Evolutionary conservation across 805 yeast genomes (phyloP).

Genomic region (Teunomyces pallodes): DNA sequence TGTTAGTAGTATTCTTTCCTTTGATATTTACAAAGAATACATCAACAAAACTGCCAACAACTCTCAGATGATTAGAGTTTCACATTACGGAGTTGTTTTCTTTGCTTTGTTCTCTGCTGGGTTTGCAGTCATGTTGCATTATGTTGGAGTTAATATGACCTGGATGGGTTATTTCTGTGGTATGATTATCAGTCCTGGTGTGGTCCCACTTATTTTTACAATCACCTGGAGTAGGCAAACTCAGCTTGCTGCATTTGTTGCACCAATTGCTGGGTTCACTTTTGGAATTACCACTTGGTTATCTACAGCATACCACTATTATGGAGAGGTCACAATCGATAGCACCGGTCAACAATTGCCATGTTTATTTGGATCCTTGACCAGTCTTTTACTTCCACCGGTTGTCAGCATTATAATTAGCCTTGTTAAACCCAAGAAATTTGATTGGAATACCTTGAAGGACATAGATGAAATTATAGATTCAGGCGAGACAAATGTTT

Average conservation of each 20-base stretch:
- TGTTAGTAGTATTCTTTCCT: slow-evolving; percentile 3
- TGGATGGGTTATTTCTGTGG: slow-evolving; percentile 7
- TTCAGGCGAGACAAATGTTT: not conserved
- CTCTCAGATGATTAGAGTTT: slow-evolving; percentile 4
- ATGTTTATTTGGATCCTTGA: slow-evolving; percentile 2
- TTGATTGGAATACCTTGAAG: slow-evolving; percentile 28
- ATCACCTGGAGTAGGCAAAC: slow-evolving; percentile 6
- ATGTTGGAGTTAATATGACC: slow-evolving; percentile 26
- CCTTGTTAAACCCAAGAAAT: slow-evolving; percentile 23
- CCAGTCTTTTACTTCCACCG: slow-evolving; percentile 11
- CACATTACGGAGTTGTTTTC: slow-evolving; percentile 5
- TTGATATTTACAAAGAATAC: slow-evolving; percentile 7
- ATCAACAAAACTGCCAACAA: slow-evolving; percentile 4
- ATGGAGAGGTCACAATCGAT: slow-evolving; percentile 1
- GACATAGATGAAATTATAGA: slow-evolving; percentile 5
- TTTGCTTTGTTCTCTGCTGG: slow-evolving; percentile 37
- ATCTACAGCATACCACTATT: slow-evolving; percentile 1
- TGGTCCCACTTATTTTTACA: slow-evolving; percentile 3
- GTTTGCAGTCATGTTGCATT: slow-evolving; percentile 31
- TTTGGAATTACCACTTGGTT: slow-evolving; percentile 3
- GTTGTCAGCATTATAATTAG: slow-evolving; percentile 25
- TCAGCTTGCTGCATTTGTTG: not conserved
- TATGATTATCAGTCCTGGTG: slow-evolving; percentile 6
- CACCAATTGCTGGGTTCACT: slow-evolving; percentile 2
- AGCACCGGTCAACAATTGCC: slow-evolving; percentile 3